Evolutionary conservation across 371 early-diverging fungal species (phyloP).

Genomic region (Nematocida sp.): DNA sequence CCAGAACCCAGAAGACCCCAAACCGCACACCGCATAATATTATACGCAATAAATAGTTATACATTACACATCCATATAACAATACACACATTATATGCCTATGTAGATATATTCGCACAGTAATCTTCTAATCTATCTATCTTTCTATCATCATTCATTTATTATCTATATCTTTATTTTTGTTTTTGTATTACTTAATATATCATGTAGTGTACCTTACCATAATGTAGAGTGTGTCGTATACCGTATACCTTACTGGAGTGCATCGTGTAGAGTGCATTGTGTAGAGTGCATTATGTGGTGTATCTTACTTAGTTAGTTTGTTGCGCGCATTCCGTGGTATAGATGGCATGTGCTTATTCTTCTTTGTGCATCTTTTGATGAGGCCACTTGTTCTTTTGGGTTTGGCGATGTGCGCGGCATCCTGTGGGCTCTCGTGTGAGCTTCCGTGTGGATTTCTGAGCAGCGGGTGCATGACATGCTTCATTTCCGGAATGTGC

Average conservation of each 20-base stretch:
- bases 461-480: constrained; percentile 50
- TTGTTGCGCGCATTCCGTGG: not conserved
- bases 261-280: no score
- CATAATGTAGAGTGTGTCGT: no score
- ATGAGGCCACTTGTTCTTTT: not conserved
- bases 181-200: no score
- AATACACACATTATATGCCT: no score
- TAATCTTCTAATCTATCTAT: no score
- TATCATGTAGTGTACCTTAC: no score
- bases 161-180: no score
- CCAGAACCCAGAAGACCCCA: not conserved
- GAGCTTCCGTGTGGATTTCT: not conserved
- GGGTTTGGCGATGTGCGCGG: not conserved
- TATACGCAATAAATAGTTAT: not conserved
- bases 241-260: no score
- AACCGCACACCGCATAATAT: not conserved
- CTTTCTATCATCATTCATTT: no score
- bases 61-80: not conserved
- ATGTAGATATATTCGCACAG: no score
- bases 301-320: not conserved
- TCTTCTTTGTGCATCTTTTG: not conserved
- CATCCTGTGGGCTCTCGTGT: not conserved
- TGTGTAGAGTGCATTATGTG: no score
- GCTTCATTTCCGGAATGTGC: constrained; percentile 57
- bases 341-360: no score